These are phyloP conservation scores for Cytospora mali DNA, from an alignment of 2,329 filamentous ascomycete genomes.

Conservation along the genomic window DNA sequence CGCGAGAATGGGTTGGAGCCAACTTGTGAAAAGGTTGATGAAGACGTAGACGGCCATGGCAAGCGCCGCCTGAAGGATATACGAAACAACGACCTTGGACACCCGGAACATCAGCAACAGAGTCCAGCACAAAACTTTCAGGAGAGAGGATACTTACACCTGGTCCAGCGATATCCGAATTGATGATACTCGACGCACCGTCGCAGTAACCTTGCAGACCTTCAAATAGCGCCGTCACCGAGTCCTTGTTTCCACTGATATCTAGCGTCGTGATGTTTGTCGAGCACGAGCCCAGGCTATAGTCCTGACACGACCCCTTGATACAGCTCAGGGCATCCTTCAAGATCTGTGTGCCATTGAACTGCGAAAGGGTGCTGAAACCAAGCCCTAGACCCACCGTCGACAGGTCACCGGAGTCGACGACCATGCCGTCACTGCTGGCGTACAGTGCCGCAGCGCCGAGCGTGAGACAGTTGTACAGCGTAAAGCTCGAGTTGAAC, in stretches of 20 bases:
- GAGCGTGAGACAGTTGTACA: conserved; percentile 24
- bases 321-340: conserved; percentile 15
- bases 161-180: conserved; percentile 24
- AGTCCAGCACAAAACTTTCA: neutral
- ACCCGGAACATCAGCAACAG: neutral
- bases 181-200: conserved; percentile 19
- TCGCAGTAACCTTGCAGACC: conserved; percentile 16
- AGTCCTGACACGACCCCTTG: conserved; percentile 23
- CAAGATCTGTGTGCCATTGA: conserved; percentile 22
- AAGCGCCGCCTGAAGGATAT: conserved; percentile 24
- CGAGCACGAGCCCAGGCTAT: conserved; percentile 23
- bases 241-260: conserved; percentile 11
- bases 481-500: conserved; percentile 26
- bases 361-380: conserved; percentile 18
- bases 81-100: conserved; percentile 22
- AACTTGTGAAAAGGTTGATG: conserved; percentile 21
- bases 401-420: conserved; percentile 11
- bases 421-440: neutral
- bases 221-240: conserved; percentile 14
- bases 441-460: conserved; percentile 20
- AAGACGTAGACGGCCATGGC: conserved; percentile 24
- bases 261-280: conserved; percentile 16
- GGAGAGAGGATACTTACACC: conserved; percentile 11
- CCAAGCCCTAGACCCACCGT: conserved; percentile 10
- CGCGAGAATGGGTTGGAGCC: conserved; percentile 21